Evolutionary conservation across 805 yeast species (phyloP), one percentile per base, ranked within the genome.

Genomic region (Sugiyamaella floridensis): DNA sequence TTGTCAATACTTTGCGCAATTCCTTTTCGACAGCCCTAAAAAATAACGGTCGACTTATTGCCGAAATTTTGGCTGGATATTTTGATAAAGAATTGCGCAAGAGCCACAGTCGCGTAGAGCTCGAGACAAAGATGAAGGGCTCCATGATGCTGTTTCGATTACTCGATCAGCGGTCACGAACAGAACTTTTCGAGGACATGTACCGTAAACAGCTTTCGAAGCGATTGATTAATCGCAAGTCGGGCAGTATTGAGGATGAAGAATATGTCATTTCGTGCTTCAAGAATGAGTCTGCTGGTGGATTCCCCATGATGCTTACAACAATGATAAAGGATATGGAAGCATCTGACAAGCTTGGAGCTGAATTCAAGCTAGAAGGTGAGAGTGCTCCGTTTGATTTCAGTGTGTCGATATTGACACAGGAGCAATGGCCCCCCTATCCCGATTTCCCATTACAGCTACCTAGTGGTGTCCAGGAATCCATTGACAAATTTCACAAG

Each of bases 251-350:
- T 49, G 89, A 83, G 57, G 75, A 76, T 47, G 99, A 92, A 71
- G 89, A 87, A 60, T 70, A 79, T 48, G 81, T 92, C 50, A 85
- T 93, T 57, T 87, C 88, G 60, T 79, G 85, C 62, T 76, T 93
- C 58, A 92, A 88, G 65, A 83, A 84, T 52, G 95, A 85, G 56
- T 90, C 92, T 68, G 88, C 95, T 18, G 75, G 84, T 64, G 97
- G 89, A 63, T 92, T 89, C 66, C 89, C 97, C 0, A 82, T 88
- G 46, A 89, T 88, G 66, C 85, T 93, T 69, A 86, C 96, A 16
- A 86, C 88, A 60, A 93, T 93, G 99, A 87, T 93, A 66, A 85
- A 83, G 65, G 99, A 93, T 70, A 87, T 93, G 74, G 80, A 85
- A 60, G 77, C 87, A 2, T 86, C 96, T 0, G 80, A 80, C 56